Conservation (phyloP, 1,139 yeast species). For the Yamadazyma dendronema region DNA sequence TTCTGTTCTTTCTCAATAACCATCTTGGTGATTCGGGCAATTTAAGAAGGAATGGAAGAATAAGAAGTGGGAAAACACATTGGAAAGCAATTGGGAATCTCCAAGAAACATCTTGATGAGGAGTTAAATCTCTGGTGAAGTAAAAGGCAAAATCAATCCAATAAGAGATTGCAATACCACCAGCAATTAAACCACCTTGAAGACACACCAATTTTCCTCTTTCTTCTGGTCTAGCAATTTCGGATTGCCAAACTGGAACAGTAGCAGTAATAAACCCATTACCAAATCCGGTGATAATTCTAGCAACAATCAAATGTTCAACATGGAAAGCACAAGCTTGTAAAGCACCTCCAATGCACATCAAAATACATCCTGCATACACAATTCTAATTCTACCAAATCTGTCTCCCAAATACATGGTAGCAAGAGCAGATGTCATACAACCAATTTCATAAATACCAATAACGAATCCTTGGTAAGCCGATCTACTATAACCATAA, state of each 20-base stretch:
- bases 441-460: constrained; percentile 41
- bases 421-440: constrained; percentile 31
- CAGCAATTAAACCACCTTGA: constrained; percentile 38
- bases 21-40: constrained; percentile 55
- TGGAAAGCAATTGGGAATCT: constrained; percentile 51
- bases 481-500: constrained; percentile 21
- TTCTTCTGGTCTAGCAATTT: constrained; percentile 31
- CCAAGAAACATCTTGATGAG: constrained; percentile 28
- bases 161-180: constrained; percentile 41
- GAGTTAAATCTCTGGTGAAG: constrained; percentile 21
- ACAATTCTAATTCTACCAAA: constrained; percentile 33
- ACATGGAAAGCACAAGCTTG: constrained; percentile 33
- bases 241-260: constrained; percentile 41
- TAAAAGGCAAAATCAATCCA: constrained; percentile 48
- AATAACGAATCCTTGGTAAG: constrained; percentile 34
- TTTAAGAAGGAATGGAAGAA: constrained; percentile 26
- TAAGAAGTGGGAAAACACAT: constrained; percentile 32
- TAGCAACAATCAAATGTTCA: constrained; percentile 37
- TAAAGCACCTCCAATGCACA: constrained; percentile 35
- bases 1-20: constrained; percentile 38
- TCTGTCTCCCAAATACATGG: constrained; percentile 34
- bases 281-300: constrained; percentile 46
- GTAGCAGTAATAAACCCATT: constrained; percentile 37
- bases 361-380: constrained; percentile 31
- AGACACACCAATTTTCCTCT: constrained; percentile 37